Base-by-base conservation (phyloP, 352 stramenopile genomes). In the Phytopythium cucurbitacearum region DNA sequence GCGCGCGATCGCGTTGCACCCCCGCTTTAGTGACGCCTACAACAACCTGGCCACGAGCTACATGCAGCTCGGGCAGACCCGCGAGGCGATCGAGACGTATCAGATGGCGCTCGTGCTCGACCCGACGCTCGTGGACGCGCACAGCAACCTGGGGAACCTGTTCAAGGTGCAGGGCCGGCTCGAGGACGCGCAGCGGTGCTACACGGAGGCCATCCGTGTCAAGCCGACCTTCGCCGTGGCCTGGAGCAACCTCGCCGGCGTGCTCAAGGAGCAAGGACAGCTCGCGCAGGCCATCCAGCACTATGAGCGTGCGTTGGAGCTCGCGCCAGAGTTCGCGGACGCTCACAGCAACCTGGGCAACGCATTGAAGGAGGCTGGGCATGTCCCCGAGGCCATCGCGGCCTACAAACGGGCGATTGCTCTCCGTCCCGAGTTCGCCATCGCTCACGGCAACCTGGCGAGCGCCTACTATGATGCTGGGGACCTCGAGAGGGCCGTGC, bases 61-160 rank as follows among this genome's bases (percentile, higher is more conserved):
- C 68, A 95, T 98, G 89, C 85, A 97, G 57, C 60, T 97, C 16
- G 92, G 91, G 0, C 87, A 94, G 53, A 87, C 62, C 12, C 65
- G 81, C 43, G 86, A 98, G 51, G 92, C 93, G 9, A 86, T 97
- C 15, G 85, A 97, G 64, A 97, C 89, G 45, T 98, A 98, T 79
- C 89, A 97, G 64, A 96, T 97, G 85, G 92, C 90, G 40, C 67
- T 98, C 2, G 71, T 97, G 48, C 64, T 95, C 4, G 73, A 96
- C 44, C 92, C 89, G 39, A 74, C 75, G 37, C 72, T 97, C 11
- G 89, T 97, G 13, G 92, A 98, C 54, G 93, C 93, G n/a, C 89
- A 97, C 60, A 92, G 76, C 45, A 98, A 98, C 56, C 57, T 98
- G n/a, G 94, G 90, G 21, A 98, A 97, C 56, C 64, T 98, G 28